These are phyloP conservation scores for Mollisiaceae sp. DNA, from an alignment of 2,329 filamentous ascomycete species.

Conservation along the genomic window DNA sequence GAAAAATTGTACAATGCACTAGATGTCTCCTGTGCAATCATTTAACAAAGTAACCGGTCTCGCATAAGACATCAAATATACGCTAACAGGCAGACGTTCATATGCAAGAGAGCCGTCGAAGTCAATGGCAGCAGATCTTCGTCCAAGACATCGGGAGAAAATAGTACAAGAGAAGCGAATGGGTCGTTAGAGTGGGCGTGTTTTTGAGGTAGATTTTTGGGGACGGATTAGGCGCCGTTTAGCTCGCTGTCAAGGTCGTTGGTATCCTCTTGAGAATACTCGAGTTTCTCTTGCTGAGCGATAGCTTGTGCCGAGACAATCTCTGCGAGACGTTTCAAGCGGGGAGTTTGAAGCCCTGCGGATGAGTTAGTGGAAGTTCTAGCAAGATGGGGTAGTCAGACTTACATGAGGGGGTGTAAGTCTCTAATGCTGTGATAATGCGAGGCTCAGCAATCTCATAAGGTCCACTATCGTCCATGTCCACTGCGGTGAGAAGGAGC, in stretches of 20 bases:
- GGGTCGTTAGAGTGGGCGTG: conserved; percentile 25
- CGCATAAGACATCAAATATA: conserved; percentile 35
- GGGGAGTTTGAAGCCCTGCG: conserved; percentile 90
- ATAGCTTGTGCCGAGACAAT: conserved; percentile 97
- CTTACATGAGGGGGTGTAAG: conserved; percentile 96
- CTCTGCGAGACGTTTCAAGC: conserved; percentile 94
- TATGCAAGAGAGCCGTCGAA: conserved; percentile 40
- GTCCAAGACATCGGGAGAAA: conserved; percentile 34
- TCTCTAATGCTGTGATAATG: conserved; percentile 94
- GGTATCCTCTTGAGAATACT: conserved; percentile 56
- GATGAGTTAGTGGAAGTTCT: conserved; percentile 40
- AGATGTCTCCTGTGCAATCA: conserved; percentile 34
- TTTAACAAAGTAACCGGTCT: conserved; percentile 29
- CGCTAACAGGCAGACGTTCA: conserved; percentile 36
- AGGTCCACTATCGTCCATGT: conserved; percentile 98
- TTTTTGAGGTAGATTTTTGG: conserved; percentile 1
- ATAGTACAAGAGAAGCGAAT: conserved; percentile 43
- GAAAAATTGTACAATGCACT: conserved; percentile 35
- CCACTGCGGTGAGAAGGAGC: conserved; percentile 87
- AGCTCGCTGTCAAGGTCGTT: conserved; percentile 49
- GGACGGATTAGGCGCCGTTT: conserved; percentile 36
- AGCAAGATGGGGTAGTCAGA: conserved; percentile 32
- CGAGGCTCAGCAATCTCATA: conserved; percentile 98
- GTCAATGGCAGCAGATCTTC: conserved; percentile 35
- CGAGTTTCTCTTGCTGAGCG: conserved; percentile 88